Evolutionary conservation across 805 yeast species (phyloP).

Genomic region (Saccharomycopsis olivae): DNA sequence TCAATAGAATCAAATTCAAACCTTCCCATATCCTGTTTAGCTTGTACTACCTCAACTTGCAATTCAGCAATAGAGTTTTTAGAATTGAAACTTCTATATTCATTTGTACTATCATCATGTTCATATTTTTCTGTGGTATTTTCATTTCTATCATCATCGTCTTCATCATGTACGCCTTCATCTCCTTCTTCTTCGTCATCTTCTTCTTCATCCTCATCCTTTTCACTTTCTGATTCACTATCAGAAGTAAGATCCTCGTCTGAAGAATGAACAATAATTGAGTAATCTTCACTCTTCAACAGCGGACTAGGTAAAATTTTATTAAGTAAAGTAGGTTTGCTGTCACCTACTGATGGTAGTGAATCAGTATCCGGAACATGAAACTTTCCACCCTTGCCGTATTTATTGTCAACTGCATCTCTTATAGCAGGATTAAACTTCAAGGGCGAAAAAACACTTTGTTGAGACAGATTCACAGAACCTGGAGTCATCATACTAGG

Average conservation of each 20-base stretch:
- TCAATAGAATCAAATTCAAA: slow-evolving; percentile 19
- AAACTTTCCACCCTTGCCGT: slow-evolving; percentile 84
- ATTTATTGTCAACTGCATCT: slow-evolving; percentile 72
- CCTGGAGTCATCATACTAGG: slow-evolving; percentile 47
- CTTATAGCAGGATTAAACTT: slow-evolving; percentile 72
- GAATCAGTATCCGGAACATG: slow-evolving; percentile 35
- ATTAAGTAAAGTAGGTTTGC: neutral
- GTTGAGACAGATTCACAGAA: slow-evolving; percentile 18
- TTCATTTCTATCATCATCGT: neutral
- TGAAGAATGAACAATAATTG: slow-evolving; percentile 19
- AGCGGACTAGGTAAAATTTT: slow-evolving; percentile 5
- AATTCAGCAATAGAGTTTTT: neutral
- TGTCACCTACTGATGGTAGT: neutral
- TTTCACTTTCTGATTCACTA: slow-evolving; percentile 16
- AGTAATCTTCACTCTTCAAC: slow-evolving; percentile 18
- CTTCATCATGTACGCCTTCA: slow-evolving; percentile 19
- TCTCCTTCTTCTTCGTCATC: slow-evolving; percentile 20
- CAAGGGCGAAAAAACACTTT: slow-evolving; percentile 71
- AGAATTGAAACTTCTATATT: neutral
- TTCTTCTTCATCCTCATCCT: slow-evolving; percentile 20
- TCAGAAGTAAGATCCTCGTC: slow-evolving; percentile 21
- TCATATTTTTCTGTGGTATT: too few species aligned
- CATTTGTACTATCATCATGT: neutral
- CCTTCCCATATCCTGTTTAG: too few species aligned
- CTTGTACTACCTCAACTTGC: neutral